Conservation (phyloP, 2,329 filamentous ascomycete genomes). For the Fusarium caatingaense region DNA sequence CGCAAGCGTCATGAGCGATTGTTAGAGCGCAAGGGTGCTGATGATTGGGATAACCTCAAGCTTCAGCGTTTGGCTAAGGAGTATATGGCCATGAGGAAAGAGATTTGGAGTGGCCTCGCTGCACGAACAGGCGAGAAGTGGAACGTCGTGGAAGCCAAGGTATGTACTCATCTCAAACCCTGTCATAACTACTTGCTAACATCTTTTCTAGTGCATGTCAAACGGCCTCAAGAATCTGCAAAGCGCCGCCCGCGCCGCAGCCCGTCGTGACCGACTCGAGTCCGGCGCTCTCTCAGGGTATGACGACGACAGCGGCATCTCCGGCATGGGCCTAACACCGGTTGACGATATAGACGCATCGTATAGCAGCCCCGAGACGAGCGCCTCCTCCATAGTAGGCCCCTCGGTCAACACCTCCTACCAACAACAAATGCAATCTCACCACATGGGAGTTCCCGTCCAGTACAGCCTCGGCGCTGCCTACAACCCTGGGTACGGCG, state of each 20-base stretch:
- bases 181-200: constrained; percentile 4
- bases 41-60: constrained; percentile 83
- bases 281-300: constrained; percentile 58
- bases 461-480: constrained; percentile 43
- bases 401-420: constrained; percentile 52
- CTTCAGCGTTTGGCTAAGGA: constrained; percentile 79
- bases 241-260: constrained; percentile 72
- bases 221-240: constrained; percentile 85
- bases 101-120: constrained; percentile 84
- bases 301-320: constrained; percentile 79
- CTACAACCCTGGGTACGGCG: constrained; percentile 41
- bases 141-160: constrained; percentile 75
- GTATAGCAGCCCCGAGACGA: constrained; percentile 66
- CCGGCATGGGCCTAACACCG: constrained; percentile 68
- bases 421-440: constrained; percentile 45
- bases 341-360: constrained; percentile 69
- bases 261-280: constrained; percentile 72
- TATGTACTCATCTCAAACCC: constrained; percentile 52
- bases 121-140: constrained; percentile 83
- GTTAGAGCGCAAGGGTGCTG: constrained; percentile 78
- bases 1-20: constrained; percentile 89
- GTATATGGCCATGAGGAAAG: constrained; percentile 82
- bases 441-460: constrained; percentile 38
- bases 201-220: constrained; percentile 76
- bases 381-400: constrained; percentile 55